A percentile compares a stretch with the other conserved stretches of the same genome.
phyloP scores from a whole-genome alignment of 306 rosid genomes.

The Comarum palustre region DNA sequence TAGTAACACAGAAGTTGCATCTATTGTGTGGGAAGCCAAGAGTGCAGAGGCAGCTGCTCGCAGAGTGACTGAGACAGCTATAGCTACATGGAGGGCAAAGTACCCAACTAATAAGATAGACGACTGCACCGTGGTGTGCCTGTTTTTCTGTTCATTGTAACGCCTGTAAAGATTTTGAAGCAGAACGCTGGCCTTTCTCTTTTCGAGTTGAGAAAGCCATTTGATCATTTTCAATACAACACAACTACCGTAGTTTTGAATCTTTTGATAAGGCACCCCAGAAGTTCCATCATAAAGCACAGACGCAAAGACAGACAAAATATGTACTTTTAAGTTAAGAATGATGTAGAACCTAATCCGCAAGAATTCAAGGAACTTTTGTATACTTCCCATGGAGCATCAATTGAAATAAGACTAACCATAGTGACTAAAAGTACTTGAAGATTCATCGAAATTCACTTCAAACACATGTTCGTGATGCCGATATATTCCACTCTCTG shows the following conservation, averaged over 20 bases:
- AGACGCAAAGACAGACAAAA: background rate
- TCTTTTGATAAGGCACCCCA: background rate
- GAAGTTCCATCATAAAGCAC: background rate
- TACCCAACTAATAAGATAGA: conserved; percentile 48
- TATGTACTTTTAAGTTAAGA: background rate
- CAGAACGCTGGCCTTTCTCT: background rate
- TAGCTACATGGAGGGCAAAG: conserved; percentile 47
- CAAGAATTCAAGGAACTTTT: background rate
- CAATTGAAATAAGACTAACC: background rate
- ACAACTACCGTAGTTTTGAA: background rate
- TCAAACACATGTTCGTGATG: no score
- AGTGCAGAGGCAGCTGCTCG: conserved; percentile 54
- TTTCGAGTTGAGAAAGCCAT: background rate
- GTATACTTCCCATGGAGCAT: background rate
- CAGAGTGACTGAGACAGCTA: conserved; percentile 59
- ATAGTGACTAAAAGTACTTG: background rate
- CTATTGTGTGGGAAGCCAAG: conserved; percentile 51
- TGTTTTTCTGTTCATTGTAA: conserved; percentile 26
- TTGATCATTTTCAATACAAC: background rate
- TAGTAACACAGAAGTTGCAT: conserved; percentile 50
- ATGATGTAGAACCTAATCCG: background rate
- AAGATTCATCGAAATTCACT: background rate
- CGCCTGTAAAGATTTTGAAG: background rate
- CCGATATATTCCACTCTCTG: no score
- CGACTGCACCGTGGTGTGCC: conserved; percentile 61